Evolutionary conservation across 83 land plant genomes (phyloP), one percentile per base, ranked within the genome.

Genomic region (Picea mariana): DNA sequence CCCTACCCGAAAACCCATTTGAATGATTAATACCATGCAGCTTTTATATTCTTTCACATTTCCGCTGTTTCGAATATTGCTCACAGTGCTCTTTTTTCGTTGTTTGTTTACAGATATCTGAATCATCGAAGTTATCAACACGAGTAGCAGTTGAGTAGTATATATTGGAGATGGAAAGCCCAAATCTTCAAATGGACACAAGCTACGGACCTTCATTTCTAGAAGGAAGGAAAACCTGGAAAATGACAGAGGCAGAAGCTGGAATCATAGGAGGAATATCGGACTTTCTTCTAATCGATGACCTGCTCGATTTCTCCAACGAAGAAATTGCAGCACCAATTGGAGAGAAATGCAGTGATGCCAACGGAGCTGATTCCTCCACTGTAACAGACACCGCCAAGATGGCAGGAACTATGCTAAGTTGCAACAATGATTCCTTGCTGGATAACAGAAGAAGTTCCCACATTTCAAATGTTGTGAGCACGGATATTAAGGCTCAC

Each of bases 301-400:
- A 84, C n/a, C 61, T 84, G 21, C 67, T 84, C 24, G 87, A 90
- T 62, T 87, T 90, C 81, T 81, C 91, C 52, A 83, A 87, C 58
- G 86, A 87, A 20, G 89, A 90, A 40, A 84, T 72, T 26, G 79
- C 77, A 11, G 58, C 62, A 13, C 79, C 80, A 78, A 62, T 55
- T 21, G 87, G 80, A 66, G 85, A 81, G 55, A 73, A 20, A 6
- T 55, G 58, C 23, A 63, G 23, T 63, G 66, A 63, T 63, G 23
- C 23, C 23, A 63, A n/a, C 23, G 66, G 66, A 20, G 66, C 9
- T 63, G 66, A 63, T 21, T 20, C 66, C 66, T 63, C 24, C 66
- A 63, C 66, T n/a, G 9, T 63, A 63, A 63, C 23, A 63, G 7
- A 63, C 6, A 63, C 66, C 23, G 23, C 66, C 23, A 7, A 20